Percentiles rank a stretch among this genome's conserved stretches.
phyloP scores from a whole-genome alignment of 2,329 filamentous ascomycete species.

The Neonectria ditissima region DNA sequence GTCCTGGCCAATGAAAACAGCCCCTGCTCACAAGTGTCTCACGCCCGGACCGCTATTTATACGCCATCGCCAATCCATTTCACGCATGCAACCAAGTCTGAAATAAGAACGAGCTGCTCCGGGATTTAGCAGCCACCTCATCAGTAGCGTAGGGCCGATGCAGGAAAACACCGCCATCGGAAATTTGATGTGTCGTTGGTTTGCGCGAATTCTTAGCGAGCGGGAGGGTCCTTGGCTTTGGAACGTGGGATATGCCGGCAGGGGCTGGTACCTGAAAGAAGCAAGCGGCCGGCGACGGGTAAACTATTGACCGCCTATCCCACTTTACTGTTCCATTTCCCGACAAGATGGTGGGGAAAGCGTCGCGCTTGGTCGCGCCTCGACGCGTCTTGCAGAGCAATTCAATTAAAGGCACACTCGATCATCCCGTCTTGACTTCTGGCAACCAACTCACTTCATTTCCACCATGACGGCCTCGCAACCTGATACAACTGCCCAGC shows the following conservation, averaged over 20 bases:
- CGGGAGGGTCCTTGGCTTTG: conserved; percentile 22
- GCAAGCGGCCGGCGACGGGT: not conserved
- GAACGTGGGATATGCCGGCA: conserved; percentile 13
- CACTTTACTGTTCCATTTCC: not conserved
- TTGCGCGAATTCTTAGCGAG: conserved; percentile 34
- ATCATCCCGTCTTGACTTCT: not conserved
- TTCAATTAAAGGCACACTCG: conserved; percentile 20
- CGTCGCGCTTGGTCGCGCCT: conserved; percentile 16
- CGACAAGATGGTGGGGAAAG: not conserved
- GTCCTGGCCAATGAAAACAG: conserved; percentile 1
- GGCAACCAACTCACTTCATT: conserved; percentile 3
- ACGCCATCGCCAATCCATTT: not conserved
- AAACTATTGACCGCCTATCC: conserved; percentile 18
- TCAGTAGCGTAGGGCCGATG: conserved; percentile 6
- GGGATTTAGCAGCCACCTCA: conserved; percentile 10
- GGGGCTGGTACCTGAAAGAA: not conserved
- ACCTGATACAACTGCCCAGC: conserved; percentile 11
- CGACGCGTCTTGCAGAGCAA: conserved; percentile 17
- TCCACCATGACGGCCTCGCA: conserved; percentile 38
- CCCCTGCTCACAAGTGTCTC: conserved; percentile 4
- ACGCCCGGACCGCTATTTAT: not conserved
- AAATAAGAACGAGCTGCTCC: conserved; percentile 2
- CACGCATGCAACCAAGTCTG: conserved; percentile 10
- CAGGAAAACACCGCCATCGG: conserved; percentile 21
- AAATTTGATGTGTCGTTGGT: conserved; percentile 29